phyloP scores from a whole-genome alignment of 768 basidiomycete species.

The Hypsizygus marmoreus region DNA sequence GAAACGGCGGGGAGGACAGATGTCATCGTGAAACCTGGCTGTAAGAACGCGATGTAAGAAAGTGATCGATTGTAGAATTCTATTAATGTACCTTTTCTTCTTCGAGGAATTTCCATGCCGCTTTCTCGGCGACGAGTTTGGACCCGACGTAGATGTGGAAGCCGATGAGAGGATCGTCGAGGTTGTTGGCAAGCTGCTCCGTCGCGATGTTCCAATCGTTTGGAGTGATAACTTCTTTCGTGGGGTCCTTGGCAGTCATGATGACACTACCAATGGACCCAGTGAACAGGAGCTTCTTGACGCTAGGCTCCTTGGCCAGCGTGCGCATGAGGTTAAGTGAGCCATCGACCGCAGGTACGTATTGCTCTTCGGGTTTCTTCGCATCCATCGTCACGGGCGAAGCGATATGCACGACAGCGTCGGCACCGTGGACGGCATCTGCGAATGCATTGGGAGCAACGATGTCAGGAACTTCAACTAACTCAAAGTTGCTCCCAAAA shows the following conservation, averaged over 20 bases:
- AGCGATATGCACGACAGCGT: conserved; percentile 11
- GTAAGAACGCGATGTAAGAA: background rate
- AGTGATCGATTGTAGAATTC: background rate
- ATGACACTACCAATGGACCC: conserved; percentile 13
- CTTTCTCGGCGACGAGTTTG: conserved; percentile 10
- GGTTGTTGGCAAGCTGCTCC: conserved; percentile 9
- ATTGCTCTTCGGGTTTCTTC: conserved; percentile 11
- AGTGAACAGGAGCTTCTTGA: conserved; percentile 9
- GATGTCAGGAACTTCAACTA: conserved; percentile 10
- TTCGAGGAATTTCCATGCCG: conserved; percentile 11
- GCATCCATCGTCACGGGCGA: conserved; percentile 11
- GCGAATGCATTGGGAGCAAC: background rate
- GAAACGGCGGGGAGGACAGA: conserved; percentile 5
- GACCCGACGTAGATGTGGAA: conserved; percentile 15
- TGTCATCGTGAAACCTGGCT: conserved; percentile 12
- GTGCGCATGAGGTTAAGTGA: conserved; percentile 5
- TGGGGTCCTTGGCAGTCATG: conserved; percentile 12
- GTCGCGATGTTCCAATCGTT: conserved; percentile 11
- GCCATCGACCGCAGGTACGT: conserved; percentile 9
- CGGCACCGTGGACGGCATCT: conserved; percentile 5
- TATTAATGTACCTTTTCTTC: conserved; percentile 4
- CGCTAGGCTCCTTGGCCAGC: background rate
- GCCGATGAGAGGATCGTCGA: conserved; percentile 9
- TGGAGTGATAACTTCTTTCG: conserved; percentile 7
- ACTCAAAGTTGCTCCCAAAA: conserved; percentile 4